Percentiles rank a stretch among this genome's conserved stretches.
Conservation (phyloP, 805 yeast genomes). For the Yarrowia yakushimensis region DNA sequence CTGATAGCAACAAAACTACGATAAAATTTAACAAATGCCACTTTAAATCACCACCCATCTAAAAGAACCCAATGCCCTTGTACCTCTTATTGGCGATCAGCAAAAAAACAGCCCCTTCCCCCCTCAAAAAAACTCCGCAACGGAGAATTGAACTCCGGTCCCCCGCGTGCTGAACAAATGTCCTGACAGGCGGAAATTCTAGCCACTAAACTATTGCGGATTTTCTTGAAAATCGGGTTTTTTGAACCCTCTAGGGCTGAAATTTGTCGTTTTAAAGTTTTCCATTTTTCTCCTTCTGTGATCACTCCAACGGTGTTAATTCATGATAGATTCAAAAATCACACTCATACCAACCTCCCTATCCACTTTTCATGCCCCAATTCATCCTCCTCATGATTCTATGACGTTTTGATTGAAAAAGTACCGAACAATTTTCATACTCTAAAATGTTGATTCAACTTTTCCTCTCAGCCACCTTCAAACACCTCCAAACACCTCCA, state of each 20-base stretch:
- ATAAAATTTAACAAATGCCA: too few species aligned
- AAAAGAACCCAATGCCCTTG: too few species aligned
- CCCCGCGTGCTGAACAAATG: constrained; percentile 12
- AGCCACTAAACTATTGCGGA: constrained; percentile 40
- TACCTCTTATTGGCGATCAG: too few species aligned
- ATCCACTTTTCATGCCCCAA: background rate
- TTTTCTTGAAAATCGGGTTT: background rate
- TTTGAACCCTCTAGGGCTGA: background rate
- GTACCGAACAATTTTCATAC: too few species aligned
- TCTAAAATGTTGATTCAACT: too few species aligned
- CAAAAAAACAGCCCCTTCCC: too few species aligned
- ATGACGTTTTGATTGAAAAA: too few species aligned
- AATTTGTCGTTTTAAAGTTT: background rate
- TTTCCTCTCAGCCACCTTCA: too few species aligned
- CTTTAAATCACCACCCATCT: too few species aligned
- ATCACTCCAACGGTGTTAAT: background rate
- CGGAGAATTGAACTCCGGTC: constrained; percentile 18
- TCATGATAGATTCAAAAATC: background rate
- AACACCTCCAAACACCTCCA: too few species aligned
- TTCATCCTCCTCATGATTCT: background rate
- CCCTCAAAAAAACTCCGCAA: background rate
- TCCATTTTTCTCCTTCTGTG: background rate
- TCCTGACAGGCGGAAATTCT: constrained; percentile 42
- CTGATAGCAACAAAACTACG: too few species aligned
- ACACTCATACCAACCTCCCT: background rate